Evolutionary conservation across 352 stramenopile genomes (phyloP).

Genomic region (Pythium scleroteichum): DNA sequence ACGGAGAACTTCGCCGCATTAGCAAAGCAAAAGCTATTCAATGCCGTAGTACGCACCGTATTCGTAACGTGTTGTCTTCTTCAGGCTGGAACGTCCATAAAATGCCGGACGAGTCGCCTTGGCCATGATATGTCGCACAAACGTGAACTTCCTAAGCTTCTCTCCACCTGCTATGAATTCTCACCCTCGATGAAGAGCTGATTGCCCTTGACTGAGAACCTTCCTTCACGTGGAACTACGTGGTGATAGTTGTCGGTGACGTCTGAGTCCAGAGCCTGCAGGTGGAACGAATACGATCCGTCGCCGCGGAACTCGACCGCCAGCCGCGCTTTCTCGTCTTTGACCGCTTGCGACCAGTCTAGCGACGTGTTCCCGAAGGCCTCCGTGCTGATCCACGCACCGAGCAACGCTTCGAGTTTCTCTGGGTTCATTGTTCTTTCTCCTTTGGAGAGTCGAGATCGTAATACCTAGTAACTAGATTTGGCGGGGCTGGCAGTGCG

Average conservation of each 20-base stretch:
- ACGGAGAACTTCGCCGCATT: neutral
- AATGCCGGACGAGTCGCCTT: slow-evolving; percentile 54
- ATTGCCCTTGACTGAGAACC: slow-evolving; percentile 34
- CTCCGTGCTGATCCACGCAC: slow-evolving; percentile 65
- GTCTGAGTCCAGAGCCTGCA: slow-evolving; percentile 35
- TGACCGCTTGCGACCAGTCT: slow-evolving; percentile 75
- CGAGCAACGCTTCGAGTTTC: slow-evolving; percentile 33
- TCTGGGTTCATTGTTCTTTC: no score
- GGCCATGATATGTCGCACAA: slow-evolving; percentile 1
- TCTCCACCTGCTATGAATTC: neutral
- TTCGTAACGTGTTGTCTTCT: slow-evolving; percentile 59
- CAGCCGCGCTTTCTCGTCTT: slow-evolving; percentile 44
- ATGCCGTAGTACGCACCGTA: slow-evolving; percentile 36
- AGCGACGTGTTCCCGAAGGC: slow-evolving; percentile 77
- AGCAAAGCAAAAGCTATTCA: neutral
- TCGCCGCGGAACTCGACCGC: slow-evolving; percentile 42
- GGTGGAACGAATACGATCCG: slow-evolving; percentile 40
- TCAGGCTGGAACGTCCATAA: slow-evolving; percentile 70
- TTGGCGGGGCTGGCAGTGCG: no score
- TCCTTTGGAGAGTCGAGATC: no score
- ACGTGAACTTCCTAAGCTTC: neutral
- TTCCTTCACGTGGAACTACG: slow-evolving; percentile 45
- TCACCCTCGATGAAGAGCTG: slow-evolving; percentile 37
- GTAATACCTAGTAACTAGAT: no score
- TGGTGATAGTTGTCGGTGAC: slow-evolving; percentile 57